Evolutionary conservation across 139 green algal genomes (phyloP), one percentile per base, ranked within the genome.

Genomic region (Chlamydomonas schloesseri): DNA sequence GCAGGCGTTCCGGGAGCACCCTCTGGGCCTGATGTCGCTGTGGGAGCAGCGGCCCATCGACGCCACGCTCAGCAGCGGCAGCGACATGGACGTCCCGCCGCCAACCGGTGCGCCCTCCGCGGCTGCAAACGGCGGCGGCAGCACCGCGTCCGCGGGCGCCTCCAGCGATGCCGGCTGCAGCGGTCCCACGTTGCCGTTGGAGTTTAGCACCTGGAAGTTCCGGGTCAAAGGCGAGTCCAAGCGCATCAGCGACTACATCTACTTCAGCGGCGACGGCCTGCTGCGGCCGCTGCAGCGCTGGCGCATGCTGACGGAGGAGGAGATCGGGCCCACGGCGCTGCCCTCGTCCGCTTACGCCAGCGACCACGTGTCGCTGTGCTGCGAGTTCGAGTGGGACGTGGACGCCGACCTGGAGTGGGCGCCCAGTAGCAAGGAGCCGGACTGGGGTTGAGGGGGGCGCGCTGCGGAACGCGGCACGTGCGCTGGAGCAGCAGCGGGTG

Each of bases 161-260:
- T 50, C 42, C 42, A 50, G 42, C 42, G 42, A 8, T 13, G 42
- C 42, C 42, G 42, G 42, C 42, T 5, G 42, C 42, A 50, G 42
- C 42, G 42, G 42, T 8, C 42, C 42, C 42, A 50, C 42, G 42
- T 8, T 50, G 42, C 42, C 42, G 42, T 50, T 8, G 60, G 60
- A 91, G 75, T 93, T 94, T 58, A 93, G 86, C 26, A 95, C 92
- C 0, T 95, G 92, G 92, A 93, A 93, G 82, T 93, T 93, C 73
- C 69, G 81, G 2, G 53, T 72, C 5, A 75, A 75, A 20, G 91
- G 89, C 10, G 88, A 88, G 55, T 87, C 81, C 13, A 90, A 90
- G 81, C 84, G 93, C 23, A 92, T 90, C 64, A 92, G 90, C 34
- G 93, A 95, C 83, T 93, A 93, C 89, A 91, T 95, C 50, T 95